Evolutionary conservation across 768 basidiomycete species (phyloP), one percentile per base, ranked within the genome.

Genomic region (Mycena olivaceomarginata): DNA sequence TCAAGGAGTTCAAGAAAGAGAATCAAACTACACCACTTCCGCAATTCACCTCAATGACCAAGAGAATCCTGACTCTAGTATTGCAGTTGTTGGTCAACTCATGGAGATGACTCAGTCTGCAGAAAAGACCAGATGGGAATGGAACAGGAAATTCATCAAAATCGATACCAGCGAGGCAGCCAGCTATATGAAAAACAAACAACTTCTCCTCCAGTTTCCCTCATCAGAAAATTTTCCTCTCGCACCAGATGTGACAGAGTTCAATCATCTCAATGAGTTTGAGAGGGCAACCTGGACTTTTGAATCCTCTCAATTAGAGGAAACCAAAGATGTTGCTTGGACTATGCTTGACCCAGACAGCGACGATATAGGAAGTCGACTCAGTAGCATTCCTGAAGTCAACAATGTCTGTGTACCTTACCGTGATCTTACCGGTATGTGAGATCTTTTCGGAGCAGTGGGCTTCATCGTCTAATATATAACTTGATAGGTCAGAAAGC

Each of bases 101-200:
- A 69, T 69, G 68, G 53, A 69, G 66, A 67, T 67, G 66, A 67
- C 66, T 67, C 66, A 69, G n/a, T 59, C 67, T 56, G 66, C 51
- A 68, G 67, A 56, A 31, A 57, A 41, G 31, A 67, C 56, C n/a
- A 59, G 25, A 62, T 62, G 69, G 69, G 39, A 59, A 45, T 70
- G 69, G 69, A 70, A 57, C 43, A 40, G 37, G 59, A 70, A 41
- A 46, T 70, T 60, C 39, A 43, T 70, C 18, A 43, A 41, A n/a
- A 18, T 70, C 48, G 53, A 70, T 48, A 60, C 59, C 59, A 70
- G 57, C 41, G 53, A 22, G 18, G n/a, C 16, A 16, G 56, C 53
- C 20, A 59, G 43, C 3, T n/a, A 60, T 31, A n/a, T 43, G 4
- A 70, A 57, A 60, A 57, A 62, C 69, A 70, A 62, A 62, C 69